Conservation (phyloP, 1,284 basidiomycete genomes). For the Cryptococcus sp. region DNA sequence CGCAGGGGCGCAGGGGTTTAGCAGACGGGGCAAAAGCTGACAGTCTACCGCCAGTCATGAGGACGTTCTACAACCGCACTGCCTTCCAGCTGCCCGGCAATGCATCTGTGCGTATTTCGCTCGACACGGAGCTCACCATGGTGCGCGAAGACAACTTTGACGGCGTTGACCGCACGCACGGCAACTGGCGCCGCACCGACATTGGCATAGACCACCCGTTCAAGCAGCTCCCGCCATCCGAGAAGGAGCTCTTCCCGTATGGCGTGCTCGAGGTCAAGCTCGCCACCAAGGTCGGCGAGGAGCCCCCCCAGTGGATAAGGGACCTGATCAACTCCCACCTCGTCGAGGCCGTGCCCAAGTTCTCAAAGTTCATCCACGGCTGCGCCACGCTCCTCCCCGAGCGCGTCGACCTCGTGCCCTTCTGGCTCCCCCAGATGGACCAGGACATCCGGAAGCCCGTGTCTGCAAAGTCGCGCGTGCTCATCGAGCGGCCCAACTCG, state of each 20-base stretch:
- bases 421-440: slow-evolving; percentile 89
- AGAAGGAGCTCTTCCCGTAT: slow-evolving; percentile 90
- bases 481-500: slow-evolving; percentile 67
- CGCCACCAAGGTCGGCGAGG: slow-evolving; percentile 93
- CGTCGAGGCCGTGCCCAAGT: slow-evolving; percentile 89
- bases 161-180: slow-evolving; percentile 66
- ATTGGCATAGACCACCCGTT: slow-evolving; percentile 93
- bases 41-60: slow-evolving; percentile 63
- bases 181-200: slow-evolving; percentile 93
- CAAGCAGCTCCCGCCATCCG: slow-evolving; percentile 67
- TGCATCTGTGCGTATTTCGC: slow-evolving; percentile 93
- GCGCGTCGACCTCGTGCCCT: slow-evolving; percentile 95
- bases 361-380: slow-evolving; percentile 87
- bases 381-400: slow-evolving; percentile 89
- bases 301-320: slow-evolving; percentile 94
- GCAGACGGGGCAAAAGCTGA: too few relatives aligned
- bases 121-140: slow-evolving; percentile 94
- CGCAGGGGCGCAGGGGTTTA: too few relatives aligned
- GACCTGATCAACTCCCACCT: slow-evolving; percentile 92
- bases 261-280: slow-evolving; percentile 95
- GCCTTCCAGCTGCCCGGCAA: slow-evolving; percentile 99
- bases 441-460: slow-evolving; percentile 87
- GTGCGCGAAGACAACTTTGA: slow-evolving; percentile 98
- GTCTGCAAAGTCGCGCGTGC: slow-evolving; percentile 61
- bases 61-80: slow-evolving; percentile 98